Conservation (phyloP, 202 grass and related monocot species). For the Panicum virgatum region DNA sequence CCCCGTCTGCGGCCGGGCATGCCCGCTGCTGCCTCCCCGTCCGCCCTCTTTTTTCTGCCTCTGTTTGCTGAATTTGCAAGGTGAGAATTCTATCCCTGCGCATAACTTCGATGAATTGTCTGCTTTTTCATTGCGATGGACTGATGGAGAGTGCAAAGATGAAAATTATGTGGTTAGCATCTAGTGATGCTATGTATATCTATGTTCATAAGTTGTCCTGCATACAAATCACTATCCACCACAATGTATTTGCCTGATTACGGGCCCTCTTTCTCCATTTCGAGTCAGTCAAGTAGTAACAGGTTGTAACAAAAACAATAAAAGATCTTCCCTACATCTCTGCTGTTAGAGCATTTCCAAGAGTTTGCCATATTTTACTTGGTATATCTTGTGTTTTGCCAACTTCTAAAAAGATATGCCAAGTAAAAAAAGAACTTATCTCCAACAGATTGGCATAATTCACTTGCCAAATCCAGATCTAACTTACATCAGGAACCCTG, state of each 20-base stretch:
- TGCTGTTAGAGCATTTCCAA: too few relatives aligned
- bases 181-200: not conserved
- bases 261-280: constrained; percentile 17
- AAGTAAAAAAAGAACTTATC: too few relatives aligned
- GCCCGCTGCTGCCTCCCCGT: too few relatives aligned
- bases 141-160: not conserved
- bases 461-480: too few relatives aligned
- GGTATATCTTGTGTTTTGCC: too few relatives aligned
- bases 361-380: too few relatives aligned
- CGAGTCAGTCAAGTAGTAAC: constrained; percentile 9
- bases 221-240: constrained; percentile 2
- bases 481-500: too few relatives aligned
- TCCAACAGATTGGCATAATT: too few relatives aligned
- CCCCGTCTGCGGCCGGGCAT: too few relatives aligned
- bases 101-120: constrained; percentile 21
- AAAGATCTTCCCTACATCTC: not conserved
- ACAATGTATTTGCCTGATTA: not conserved
- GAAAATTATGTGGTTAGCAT: constrained; percentile 16
- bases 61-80: too few relatives aligned
- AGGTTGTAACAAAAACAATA: not conserved
- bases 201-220: constrained; percentile 28
- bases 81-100: constrained; percentile 43
- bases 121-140: not conserved
- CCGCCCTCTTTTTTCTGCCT: too few relatives aligned
- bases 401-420: too few relatives aligned